Evolutionary conservation across 768 basidiomycete genomes (phyloP).

Genomic region (Pleurotus pulmonarius): DNA sequence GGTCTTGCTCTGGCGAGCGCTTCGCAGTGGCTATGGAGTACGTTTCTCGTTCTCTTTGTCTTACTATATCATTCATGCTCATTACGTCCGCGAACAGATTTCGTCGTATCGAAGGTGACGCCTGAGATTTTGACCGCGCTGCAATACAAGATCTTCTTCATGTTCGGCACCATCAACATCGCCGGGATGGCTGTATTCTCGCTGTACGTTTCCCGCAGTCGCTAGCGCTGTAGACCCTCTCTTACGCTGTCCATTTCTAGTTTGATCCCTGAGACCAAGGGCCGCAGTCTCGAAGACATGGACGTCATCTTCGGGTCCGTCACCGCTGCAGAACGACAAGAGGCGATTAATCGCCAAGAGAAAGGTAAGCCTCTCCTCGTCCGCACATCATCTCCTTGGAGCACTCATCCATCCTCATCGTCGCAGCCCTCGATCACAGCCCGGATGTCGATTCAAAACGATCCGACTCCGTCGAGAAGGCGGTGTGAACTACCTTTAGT

Average conservation of each 20-base stretch:
- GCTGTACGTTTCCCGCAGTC: slow-evolving; percentile 35
- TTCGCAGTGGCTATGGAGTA: slow-evolving; percentile 85
- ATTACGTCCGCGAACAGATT: slow-evolving; percentile 37
- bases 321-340: slow-evolving; percentile 46
- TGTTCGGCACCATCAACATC: slow-evolving; percentile 75
- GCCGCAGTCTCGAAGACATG: slow-evolving; percentile 52
- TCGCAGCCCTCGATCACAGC: neutral
- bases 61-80: neutral
- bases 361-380: neutral
- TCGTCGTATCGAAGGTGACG: slow-evolving; percentile 69
- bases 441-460: neutral
- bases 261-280: slow-evolving; percentile 61
- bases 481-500: neutral
- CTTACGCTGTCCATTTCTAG: slow-evolving; percentile 20
- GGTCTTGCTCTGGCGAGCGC: slow-evolving; percentile 73
- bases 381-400: neutral
- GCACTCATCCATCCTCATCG: neutral
- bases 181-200: slow-evolving; percentile 67
- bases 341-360: slow-evolving; percentile 46
- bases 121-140: slow-evolving; percentile 57
- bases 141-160: slow-evolving; percentile 73
- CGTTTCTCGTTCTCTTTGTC: slow-evolving; percentile 7
- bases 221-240: neutral
- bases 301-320: slow-evolving; percentile 56
- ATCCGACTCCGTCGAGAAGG: neutral